Evolutionary conservation across 495 filamentous ascomycete genomes (phyloP).

Genomic region (Penicillium silybi): DNA sequence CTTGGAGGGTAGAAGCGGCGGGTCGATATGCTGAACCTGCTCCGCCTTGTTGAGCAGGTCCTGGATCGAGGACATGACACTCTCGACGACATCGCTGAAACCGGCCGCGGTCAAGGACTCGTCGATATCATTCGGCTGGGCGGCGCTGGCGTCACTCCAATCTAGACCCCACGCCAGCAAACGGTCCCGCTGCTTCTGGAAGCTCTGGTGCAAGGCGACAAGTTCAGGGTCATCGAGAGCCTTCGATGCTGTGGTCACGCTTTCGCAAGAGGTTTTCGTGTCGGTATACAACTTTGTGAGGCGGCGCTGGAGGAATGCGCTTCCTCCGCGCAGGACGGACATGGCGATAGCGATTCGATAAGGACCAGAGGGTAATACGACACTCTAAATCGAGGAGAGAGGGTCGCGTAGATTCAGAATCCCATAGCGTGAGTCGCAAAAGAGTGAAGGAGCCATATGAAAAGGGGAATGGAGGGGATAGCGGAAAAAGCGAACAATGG

Average conservation of each 20-base stretch:
- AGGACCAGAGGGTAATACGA: conserved; percentile 14
- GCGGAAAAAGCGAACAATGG: conserved; percentile 13
- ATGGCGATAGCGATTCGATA: conserved; percentile 34
- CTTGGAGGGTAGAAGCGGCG: conserved; percentile 38
- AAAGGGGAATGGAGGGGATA: background rate
- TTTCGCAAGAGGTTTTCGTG: conserved; percentile 84
- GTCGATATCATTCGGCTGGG: conserved; percentile 74
- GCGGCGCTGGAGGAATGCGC: conserved; percentile 55
- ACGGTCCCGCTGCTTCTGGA: conserved; percentile 56
- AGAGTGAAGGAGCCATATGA: conserved; percentile 6
- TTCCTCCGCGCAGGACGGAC: conserved; percentile 46
- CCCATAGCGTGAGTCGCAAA: conserved; percentile 15
- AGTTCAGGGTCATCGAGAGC: conserved; percentile 53
- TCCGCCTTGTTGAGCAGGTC: conserved; percentile 84
- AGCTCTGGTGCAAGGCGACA: conserved; percentile 51
- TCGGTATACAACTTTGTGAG: conserved; percentile 89
- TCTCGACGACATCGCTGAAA: conserved; percentile 79
- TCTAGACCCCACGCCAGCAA: conserved; percentile 85
- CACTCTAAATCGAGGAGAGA: conserved; percentile 1
- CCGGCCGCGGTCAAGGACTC: conserved; percentile 79
- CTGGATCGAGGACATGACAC: conserved; percentile 86
- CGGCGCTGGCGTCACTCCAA: conserved; percentile 72
- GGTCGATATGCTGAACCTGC: conserved; percentile 59
- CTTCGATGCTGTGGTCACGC: conserved; percentile 67
- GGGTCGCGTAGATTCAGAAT: conserved; percentile 6